These are phyloP conservation scores for Colletotrichum cereale DNA, from an alignment of 2,329 filamentous ascomycete species.

Conservation along the genomic window DNA sequence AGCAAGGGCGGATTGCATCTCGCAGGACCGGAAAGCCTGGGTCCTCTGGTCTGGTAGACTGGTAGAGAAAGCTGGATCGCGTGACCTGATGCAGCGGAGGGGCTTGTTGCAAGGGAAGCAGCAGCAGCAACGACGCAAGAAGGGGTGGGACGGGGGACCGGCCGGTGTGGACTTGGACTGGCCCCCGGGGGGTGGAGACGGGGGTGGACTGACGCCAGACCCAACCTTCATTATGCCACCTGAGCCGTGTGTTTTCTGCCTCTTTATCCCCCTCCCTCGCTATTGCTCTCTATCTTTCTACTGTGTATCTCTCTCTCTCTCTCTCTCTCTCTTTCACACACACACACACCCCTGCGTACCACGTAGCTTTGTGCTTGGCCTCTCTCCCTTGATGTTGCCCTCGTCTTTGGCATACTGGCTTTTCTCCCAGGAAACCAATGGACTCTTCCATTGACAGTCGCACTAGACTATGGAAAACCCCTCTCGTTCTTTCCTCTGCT, in stretches of 20 bases:
- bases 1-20: conserved; percentile 16
- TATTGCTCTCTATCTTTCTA: neutral
- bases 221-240: conserved; percentile 37
- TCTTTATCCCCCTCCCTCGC: no score
- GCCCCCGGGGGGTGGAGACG: conserved; percentile 18
- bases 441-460: neutral
- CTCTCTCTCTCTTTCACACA: no score
- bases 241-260: no score
- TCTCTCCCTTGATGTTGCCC: neutral
- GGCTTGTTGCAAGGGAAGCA: conserved; percentile 34
- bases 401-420: neutral
- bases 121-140: conserved; percentile 14
- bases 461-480: neutral
- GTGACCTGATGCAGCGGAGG: conserved; percentile 44
- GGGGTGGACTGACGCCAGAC: conserved; percentile 37
- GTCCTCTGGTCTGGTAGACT: conserved; percentile 17
- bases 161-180: conserved; percentile 24
- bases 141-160: conserved; percentile 7
- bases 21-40: conserved; percentile 34
- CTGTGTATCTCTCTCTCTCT: neutral
- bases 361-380: neutral
- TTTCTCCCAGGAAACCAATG: neutral
- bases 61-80: conserved; percentile 39
- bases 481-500: neutral
- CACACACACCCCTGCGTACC: neutral